A percentile compares a stretch with the other conserved stretches of the same genome.
Evolutionary conservation across 148 eudicot genomes (phyloP).

Genomic region (Amaranthus hypochondriacus): DNA sequence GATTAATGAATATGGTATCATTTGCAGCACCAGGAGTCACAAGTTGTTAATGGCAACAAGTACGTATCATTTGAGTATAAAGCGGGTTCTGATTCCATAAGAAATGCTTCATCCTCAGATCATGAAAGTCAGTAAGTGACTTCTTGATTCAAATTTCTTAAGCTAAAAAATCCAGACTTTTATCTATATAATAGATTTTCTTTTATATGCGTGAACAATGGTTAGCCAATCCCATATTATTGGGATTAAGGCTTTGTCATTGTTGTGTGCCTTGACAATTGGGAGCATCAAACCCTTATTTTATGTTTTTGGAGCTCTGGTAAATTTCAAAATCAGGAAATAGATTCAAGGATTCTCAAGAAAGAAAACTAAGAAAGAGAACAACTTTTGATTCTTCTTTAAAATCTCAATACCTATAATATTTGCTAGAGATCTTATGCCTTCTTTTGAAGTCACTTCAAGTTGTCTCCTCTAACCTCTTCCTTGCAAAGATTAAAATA

Average conservation of each 20-base stretch:
- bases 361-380: not conserved
- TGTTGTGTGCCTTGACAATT: not conserved
- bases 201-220: too few species aligned
- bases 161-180: not conserved
- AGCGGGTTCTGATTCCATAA: slow-evolving; percentile 71
- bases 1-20: slow-evolving; percentile 6
- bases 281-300: not conserved
- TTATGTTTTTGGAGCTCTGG: not conserved
- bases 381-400: not conserved
- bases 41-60: slow-evolving; percentile 72
- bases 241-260: too few species aligned
- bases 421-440: not conserved
- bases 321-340: not conserved
- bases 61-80: slow-evolving; percentile 78
- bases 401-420: not conserved
- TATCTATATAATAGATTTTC: not conserved
- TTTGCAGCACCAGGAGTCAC: slow-evolving; percentile 92
- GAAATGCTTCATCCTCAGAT: slow-evolving; percentile 91
- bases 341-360: not conserved
- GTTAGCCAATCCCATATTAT: too few species aligned
- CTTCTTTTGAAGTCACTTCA: not conserved
- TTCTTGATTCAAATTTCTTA: slow-evolving; percentile 17
- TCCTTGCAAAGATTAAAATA: not conserved
- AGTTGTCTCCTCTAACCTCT: not conserved
- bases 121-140: slow-evolving; percentile 97